Conservation (phyloP, 495 filamentous ascomycete genomes). For the Xylaria bambusicola region DNA sequence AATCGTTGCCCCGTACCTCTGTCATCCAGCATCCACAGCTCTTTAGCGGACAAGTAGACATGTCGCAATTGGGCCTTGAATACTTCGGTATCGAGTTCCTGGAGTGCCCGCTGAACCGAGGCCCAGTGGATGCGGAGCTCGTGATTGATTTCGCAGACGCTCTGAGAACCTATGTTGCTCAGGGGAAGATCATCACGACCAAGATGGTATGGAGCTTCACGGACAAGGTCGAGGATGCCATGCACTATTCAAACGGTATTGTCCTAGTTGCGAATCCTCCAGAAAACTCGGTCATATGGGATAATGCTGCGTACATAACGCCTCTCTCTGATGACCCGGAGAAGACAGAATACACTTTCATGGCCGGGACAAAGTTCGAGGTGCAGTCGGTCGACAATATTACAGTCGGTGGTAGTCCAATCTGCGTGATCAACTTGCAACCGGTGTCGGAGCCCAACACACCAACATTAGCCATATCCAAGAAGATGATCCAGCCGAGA, state of each 20-base stretch:
- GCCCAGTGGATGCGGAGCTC: background rate
- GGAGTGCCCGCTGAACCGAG: background rate
- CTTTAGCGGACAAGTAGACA: too few relatives aligned
- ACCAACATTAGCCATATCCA: too few relatives aligned
- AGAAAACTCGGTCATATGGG: background rate
- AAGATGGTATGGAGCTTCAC: background rate
- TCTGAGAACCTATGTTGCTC: background rate
- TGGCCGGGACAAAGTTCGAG: background rate
- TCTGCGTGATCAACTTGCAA: background rate
- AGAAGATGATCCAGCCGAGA: too few relatives aligned
- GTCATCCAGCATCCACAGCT: background rate
- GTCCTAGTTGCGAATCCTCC: background rate
- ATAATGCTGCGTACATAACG: too few relatives aligned
- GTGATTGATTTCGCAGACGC: background rate
- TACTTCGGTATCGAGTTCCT: slow-evolving; percentile 5
- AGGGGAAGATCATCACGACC: background rate
- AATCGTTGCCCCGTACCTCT: background rate
- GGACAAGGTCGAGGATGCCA: too few relatives aligned
- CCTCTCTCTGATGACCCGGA: background rate
- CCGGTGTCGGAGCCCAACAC: too few relatives aligned
- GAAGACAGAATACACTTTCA: background rate
- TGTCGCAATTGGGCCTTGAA: background rate
- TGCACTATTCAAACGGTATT: background rate
- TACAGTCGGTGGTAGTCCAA: background rate
- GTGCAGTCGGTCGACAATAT: background rate